Base-by-base conservation (phyloP, 2,329 filamentous ascomycete genomes). In the Stromatinia cepivora region DNA sequence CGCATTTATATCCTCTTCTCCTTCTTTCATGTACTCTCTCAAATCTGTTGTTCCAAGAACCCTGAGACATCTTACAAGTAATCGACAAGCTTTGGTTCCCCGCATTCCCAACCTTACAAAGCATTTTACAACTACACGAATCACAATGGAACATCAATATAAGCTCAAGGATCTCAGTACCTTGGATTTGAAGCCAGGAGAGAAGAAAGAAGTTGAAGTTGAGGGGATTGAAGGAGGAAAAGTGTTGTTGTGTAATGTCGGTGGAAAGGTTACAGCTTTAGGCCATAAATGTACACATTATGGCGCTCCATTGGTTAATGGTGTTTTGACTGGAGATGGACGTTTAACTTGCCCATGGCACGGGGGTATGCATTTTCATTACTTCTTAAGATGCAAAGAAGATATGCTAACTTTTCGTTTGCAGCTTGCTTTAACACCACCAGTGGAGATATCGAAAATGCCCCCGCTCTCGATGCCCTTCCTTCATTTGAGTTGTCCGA, bases 271-370 rank as follows among this genome's bases (percentile, higher is more conserved):
- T 22, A 90, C 94, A 78, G 95, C 94, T 42, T 80, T 96, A 48
- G 93, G 92, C 48, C 83, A 92, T 52, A 95, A 90, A 74, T 99
- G 95, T 79, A 91, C 88, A 13, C 94, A 98, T 81, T 98, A 97
- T 79, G 94, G 95, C 46, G 95, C 94, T 53, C 95, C 95, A 20
- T 82, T 99, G 73, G 88, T 89, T 66, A 93, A 94, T 74, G 95
- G 95, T 67, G 89, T 98, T 10, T 81, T 99, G 72, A 92, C 92
- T 10, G 87, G 88, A 3, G 89, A 91, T 74, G 95, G 95, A 7
- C 86, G 93, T 64, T 81, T 99, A 72, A 97, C 92, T 9, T 99
- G 95, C 79, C 93, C 94, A 4, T 98, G 95, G 95, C 94, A 98
- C 79, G 94, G 94, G 82, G 93, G 92, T 95, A 79, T 73, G 84